Percentiles rank a stretch among this genome's conserved stretches.
These are phyloP conservation scores for Botrytis hyacinthi DNA, from an alignment of 2,329 filamentous ascomycete genomes.

Conservation along the genomic window DNA sequence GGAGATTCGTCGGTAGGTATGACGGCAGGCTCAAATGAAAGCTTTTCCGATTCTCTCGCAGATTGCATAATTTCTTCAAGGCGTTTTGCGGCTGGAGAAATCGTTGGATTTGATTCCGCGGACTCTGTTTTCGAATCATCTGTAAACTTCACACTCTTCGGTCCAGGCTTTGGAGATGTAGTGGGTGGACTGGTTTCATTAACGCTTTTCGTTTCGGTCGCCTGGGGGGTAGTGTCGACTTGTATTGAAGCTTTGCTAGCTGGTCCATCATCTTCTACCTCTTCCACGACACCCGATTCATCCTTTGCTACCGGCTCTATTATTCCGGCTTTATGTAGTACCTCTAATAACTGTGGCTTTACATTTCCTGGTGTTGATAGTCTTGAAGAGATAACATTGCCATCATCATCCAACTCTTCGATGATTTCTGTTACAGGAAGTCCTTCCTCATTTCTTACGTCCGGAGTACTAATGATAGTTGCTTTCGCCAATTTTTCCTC, in stretches of 20 bases:
- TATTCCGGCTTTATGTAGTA: conserved; percentile 74
- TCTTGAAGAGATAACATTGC: conserved; percentile 71
- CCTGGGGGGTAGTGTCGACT: conserved; percentile 9
- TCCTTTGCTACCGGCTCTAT: conserved; percentile 26
- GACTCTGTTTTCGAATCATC: conserved; percentile 54
- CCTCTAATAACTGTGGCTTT: conserved; percentile 66
- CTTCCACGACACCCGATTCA: conserved; percentile 10
- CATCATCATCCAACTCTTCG: conserved; percentile 88
- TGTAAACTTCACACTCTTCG: conserved; percentile 63
- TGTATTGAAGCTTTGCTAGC: conserved; percentile 10
- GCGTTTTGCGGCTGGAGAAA: conserved; percentile 38
- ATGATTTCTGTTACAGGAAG: conserved; percentile 85
- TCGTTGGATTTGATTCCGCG: conserved; percentile 28
- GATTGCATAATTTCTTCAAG: conserved; percentile 57
- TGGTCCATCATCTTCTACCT: conserved; percentile 22
- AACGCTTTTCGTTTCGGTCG: neutral
- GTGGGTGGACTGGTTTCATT: neutral
- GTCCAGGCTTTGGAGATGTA: conserved; percentile 34
- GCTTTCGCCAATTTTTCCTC: conserved; percentile 69
- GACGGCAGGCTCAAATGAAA: conserved; percentile 46
- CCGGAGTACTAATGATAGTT: conserved; percentile 57
- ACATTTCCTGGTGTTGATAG: conserved; percentile 66
- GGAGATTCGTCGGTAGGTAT: conserved; percentile 72
- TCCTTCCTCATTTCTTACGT: conserved; percentile 63
- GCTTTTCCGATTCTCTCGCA: conserved; percentile 53